Percentiles rank a stretch among this genome's conserved stretches.
phyloP scores from a whole-genome alignment of 495 filamentous ascomycete species.

The Trypethelium eluteriae region DNA sequence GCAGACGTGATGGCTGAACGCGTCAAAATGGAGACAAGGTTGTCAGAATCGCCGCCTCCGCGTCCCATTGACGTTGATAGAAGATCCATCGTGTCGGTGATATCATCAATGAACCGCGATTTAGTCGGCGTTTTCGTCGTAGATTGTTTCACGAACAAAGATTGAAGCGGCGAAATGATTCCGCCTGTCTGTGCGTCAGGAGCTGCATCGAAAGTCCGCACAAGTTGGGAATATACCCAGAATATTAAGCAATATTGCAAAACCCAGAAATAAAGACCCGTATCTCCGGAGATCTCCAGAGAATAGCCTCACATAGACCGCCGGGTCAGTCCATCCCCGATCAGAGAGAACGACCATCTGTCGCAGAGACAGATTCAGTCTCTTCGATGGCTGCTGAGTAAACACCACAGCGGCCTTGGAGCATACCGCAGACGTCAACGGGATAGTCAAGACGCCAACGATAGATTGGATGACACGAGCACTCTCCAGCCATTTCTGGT shows the following conservation, averaged over 20 bases:
- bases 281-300: not conserved
- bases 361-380: not conserved
- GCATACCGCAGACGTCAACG: constrained; percentile 4
- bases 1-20: too few relatives aligned
- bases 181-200: not conserved
- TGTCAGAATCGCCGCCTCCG: too few relatives aligned
- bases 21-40: too few relatives aligned
- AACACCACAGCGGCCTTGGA: not conserved
- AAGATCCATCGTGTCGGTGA: not conserved
- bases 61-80: not conserved
- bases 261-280: not conserved
- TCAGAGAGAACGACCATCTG: not conserved
- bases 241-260: constrained; percentile 8
- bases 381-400: not conserved
- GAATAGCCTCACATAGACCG: not conserved
- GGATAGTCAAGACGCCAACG: not conserved
- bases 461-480: not conserved
- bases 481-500: not conserved
- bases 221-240: not conserved
- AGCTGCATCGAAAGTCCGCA: not conserved
- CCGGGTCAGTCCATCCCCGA: not conserved
- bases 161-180: constrained; percentile 11
- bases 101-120: constrained; percentile 21
- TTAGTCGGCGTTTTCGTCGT: constrained; percentile 19
- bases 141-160: constrained; percentile 19